Evolutionary conservation across 164 flowering plant species (phyloP), one percentile per base, ranked within the genome.

Genomic region (Tetrastigma voinierianum): DNA sequence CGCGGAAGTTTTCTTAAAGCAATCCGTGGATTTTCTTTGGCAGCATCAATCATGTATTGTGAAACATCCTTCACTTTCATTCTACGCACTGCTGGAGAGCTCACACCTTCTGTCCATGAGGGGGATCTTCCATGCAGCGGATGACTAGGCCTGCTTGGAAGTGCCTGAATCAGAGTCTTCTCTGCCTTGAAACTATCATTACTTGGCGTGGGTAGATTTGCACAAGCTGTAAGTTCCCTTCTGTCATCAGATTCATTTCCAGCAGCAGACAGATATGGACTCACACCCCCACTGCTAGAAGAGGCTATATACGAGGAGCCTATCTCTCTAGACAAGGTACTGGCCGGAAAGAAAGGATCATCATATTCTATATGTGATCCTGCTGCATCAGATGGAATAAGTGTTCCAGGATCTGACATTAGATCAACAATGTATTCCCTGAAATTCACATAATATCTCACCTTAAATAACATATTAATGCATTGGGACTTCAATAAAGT

Each of bases 61-160:
- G 99, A 95, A 67, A 90, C 97, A 82, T 95, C 97, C 72, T 91
- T 92, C 66, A 88, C 97, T 78, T 95, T 92, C 97, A 85, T 90
- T 69, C 78, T 85, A 11, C 79, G 89, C 12, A 70, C 97, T 61
- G 90, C 92, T 24, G 98, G 97, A 18, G 94, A 90, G 74, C 92
- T 90, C 21, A 89, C 83, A 49, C 98, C 97, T 86, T 91, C 97
- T 18, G 95, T 94, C 97, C 97, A 94, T 24, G 98, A 90, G 68
- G 97, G 97, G 69, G 96, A 94, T 80, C 97, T 81, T 13, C 84
- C 89, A 81, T 85, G 98, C 45, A 69, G 66, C 69, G 91, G 79
- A 73, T 80, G 68, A 67, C 14, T 77, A 43, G 81, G 74, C 69
- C 81, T 76, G 51, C 63, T 63, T 11, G 83, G 79, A 63, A 62